Evolutionary conservation across 495 filamentous ascomycete genomes (phyloP).

Genomic region (Aeminium ludgeri): DNA sequence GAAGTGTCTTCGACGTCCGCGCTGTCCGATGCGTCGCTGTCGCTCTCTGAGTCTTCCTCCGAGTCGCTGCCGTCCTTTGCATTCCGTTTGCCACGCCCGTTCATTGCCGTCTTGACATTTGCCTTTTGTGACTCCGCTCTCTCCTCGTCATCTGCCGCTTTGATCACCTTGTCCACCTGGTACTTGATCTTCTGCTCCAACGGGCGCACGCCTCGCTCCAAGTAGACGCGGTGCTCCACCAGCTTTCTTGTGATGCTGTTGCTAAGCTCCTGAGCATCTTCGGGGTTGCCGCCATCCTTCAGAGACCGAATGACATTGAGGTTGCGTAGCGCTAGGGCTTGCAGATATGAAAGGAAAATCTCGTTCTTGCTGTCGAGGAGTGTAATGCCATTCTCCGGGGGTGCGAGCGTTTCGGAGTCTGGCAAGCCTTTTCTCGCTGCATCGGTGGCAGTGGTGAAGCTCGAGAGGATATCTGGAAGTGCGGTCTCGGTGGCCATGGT

Average conservation of each 20-base stretch:
- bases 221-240: slow-evolving; percentile 66
- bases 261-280: slow-evolving; percentile 22
- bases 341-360: slow-evolving; percentile 83
- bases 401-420: slow-evolving; percentile 20
- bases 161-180: slow-evolving; percentile 72
- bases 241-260: slow-evolving; percentile 60
- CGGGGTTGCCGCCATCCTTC: slow-evolving; percentile 20
- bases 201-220: slow-evolving; percentile 79
- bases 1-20: slow-evolving; percentile 1
- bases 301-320: slow-evolving; percentile 54
- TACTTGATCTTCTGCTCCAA: slow-evolving; percentile 86
- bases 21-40: slow-evolving; percentile 50
- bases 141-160: slow-evolving; percentile 60
- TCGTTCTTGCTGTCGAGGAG: slow-evolving; percentile 92
- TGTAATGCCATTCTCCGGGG: slow-evolving; percentile 74
- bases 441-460: slow-evolving; percentile 10
- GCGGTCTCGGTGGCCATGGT: slow-evolving; percentile 6
- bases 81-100: slow-evolving; percentile 16
- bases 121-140: slow-evolving; percentile 16
- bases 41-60: slow-evolving; percentile 42
- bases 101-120: background rate
- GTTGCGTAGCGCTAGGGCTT: slow-evolving; percentile 81
- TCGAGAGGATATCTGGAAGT: slow-evolving; percentile 6
- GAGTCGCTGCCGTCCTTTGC: slow-evolving; percentile 34
- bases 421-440: slow-evolving; percentile 7